phyloP scores from a whole-genome alignment of 257 asterid species.

The Fraxinus pennsylvanica region DNA sequence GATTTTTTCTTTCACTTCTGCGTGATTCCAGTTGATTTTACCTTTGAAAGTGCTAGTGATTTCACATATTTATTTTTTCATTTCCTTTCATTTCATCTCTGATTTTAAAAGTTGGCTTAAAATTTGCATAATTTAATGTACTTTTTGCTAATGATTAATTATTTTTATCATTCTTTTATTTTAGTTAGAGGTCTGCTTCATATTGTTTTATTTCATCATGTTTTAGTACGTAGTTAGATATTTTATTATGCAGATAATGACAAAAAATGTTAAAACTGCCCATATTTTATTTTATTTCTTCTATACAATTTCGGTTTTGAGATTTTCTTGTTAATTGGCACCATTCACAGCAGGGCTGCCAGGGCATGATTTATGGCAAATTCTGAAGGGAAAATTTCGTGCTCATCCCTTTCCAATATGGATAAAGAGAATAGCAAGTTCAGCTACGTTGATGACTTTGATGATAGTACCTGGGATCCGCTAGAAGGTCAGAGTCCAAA shows the following conservation, averaged over 20 bases:
- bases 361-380: constrained; percentile 33
- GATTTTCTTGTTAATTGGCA: constrained; percentile 12
- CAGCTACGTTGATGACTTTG: constrained; percentile 38
- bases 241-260: not conserved
- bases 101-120: not conserved
- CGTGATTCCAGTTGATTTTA: not conserved
- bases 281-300: not conserved
- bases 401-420: constrained; percentile 36
- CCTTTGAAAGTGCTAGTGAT: not conserved
- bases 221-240: not conserved
- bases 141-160: not conserved
- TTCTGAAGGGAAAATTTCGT: constrained; percentile 35
- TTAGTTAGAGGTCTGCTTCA: not conserved
- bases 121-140: not conserved
- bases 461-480: constrained; percentile 33
- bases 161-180: not conserved
- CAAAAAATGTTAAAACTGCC: not conserved
- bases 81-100: not conserved
- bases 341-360: constrained; percentile 14
- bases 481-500: constrained; percentile 24
- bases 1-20: not conserved
- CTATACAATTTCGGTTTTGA: not conserved
- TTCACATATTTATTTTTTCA: not conserved
- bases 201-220: not conserved
- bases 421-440: constrained; percentile 32